These are phyloP conservation scores for Crithidia thermophila DNA, from an alignment of 208 protist genomes.

Conservation along the genomic window DNA sequence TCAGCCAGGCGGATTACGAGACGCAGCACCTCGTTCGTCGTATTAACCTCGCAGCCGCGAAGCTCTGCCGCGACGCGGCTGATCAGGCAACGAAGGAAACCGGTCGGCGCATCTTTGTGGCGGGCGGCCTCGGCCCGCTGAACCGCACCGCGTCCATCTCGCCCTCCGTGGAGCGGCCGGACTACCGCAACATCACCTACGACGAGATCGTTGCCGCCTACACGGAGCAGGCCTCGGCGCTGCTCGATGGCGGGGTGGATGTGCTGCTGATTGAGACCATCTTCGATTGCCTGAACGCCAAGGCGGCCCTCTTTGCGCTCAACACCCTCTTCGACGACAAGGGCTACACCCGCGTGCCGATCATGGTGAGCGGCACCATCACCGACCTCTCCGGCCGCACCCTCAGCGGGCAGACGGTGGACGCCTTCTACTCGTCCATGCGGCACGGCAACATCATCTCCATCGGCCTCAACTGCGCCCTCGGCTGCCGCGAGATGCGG, in stretches of 20 bases:
- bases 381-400: constrained; percentile 94
- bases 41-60: constrained; percentile 81
- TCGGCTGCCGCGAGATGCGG: constrained; percentile 79
- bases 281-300: constrained; percentile 91
- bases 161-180: constrained; percentile 93
- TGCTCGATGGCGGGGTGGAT: constrained; percentile 95
- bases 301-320: constrained; percentile 95
- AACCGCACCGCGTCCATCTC: constrained; percentile 96
- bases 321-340: constrained; percentile 88
- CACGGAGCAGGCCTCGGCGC: constrained; percentile 87
- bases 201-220: constrained; percentile 95
- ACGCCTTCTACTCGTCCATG: constrained; percentile 95
- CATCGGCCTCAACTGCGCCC: constrained; percentile 96
- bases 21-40: constrained; percentile 88
- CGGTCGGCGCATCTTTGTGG: constrained; percentile 85
- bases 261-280: constrained; percentile 97
- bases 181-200: constrained; percentile 92
- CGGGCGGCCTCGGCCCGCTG: constrained; percentile 96
- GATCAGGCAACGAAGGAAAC: constrained; percentile 44
- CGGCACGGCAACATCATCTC: constrained; percentile 85
- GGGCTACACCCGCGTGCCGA: constrained; percentile 53
- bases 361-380: constrained; percentile 95
- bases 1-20: constrained; percentile 96
- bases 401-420: constrained; percentile 96
- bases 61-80: constrained; percentile 67